A percentile compares a stretch with the other conserved stretches of the same genome.
Evolutionary conservation across 495 filamentous ascomycete species (phyloP).

Genomic region (Ramalina peruviana): DNA sequence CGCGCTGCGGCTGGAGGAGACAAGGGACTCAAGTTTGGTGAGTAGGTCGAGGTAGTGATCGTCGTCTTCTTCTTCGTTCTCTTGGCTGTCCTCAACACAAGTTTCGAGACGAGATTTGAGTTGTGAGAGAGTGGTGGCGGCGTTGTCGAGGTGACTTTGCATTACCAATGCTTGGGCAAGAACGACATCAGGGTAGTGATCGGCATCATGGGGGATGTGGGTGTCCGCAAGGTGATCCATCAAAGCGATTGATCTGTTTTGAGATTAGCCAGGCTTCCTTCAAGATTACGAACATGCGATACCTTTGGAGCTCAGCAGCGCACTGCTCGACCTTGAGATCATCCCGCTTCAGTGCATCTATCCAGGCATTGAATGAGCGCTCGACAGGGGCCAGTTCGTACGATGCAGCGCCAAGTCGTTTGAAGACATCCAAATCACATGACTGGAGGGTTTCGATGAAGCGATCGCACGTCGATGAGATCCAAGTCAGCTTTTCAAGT

Average conservation of each 20-base stretch:
- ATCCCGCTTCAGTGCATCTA: slow-evolving; percentile 68
- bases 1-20: slow-evolving; percentile 61
- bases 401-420: slow-evolving; percentile 55
- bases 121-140: slow-evolving; percentile 51
- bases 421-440: slow-evolving; percentile 66
- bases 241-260: slow-evolving; percentile 51
- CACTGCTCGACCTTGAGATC: slow-evolving; percentile 78
- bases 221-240: slow-evolving; percentile 74
- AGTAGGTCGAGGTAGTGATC: slow-evolving; percentile 53
- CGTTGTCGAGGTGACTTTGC: slow-evolving; percentile 70
- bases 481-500: slow-evolving; percentile 74
- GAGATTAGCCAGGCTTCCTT: background rate
- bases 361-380: slow-evolving; percentile 74
- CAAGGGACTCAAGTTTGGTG: slow-evolving; percentile 56
- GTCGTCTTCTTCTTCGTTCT: slow-evolving; percentile 39
- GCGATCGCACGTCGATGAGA: slow-evolving; percentile 66
- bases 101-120: slow-evolving; percentile 44
- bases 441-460: slow-evolving; percentile 65
- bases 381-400: slow-evolving; percentile 92
- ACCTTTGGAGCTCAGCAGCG: slow-evolving; percentile 62
- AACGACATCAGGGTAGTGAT: slow-evolving; percentile 67
- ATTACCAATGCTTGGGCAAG: slow-evolving; percentile 62
- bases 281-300: background rate
- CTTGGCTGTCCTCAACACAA: slow-evolving; percentile 36
- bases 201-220: slow-evolving; percentile 55